Conservation (phyloP, 768 basidiomycete species). For the Phaeolepiota aurea region DNA sequence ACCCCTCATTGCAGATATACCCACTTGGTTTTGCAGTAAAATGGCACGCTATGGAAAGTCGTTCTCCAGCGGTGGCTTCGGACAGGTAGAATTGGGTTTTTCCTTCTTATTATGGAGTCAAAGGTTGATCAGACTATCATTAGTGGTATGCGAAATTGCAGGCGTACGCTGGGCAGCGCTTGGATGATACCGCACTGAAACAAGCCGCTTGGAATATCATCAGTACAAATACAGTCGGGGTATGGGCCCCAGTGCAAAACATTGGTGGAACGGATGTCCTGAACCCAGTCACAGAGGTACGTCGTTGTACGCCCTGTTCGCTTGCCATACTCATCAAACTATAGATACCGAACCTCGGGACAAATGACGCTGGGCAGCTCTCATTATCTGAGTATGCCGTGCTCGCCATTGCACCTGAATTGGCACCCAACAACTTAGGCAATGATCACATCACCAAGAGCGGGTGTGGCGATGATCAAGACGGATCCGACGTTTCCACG, state of each 20-base stretch:
- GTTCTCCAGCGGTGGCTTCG: conserved; percentile 24
- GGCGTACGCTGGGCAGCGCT: conserved; percentile 25
- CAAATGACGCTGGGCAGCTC: conserved; percentile 25
- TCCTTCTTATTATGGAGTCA: too few species aligned
- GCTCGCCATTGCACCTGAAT: conserved; percentile 25
- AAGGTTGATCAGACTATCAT: neutral
- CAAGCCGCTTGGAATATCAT: conserved; percentile 26
- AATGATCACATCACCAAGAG: too few species aligned
- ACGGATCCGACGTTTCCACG: neutral
- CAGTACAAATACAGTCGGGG: conserved; percentile 20
- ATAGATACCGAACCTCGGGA: conserved; percentile 25
- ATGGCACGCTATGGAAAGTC: conserved; percentile 25
- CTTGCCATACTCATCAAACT: neutral
- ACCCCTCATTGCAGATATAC: too few species aligned
- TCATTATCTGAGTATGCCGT: conserved; percentile 26
- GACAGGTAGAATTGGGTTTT: conserved; percentile 11
- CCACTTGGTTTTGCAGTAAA: conserved; percentile 15
- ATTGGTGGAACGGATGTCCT: conserved; percentile 39
- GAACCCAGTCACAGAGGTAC: conserved; percentile 32
- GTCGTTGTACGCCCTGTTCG: conserved; percentile 12
- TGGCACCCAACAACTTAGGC: conserved; percentile 16
- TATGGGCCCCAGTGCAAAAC: conserved; percentile 27
- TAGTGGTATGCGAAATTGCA: conserved; percentile 29
- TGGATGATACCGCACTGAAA: conserved; percentile 21
- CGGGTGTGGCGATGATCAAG: too few species aligned